Evolutionary conservation across 169 alveolate species (phyloP), one percentile per base, ranked within the genome.

Genomic region (Babesia bovis): DNA sequence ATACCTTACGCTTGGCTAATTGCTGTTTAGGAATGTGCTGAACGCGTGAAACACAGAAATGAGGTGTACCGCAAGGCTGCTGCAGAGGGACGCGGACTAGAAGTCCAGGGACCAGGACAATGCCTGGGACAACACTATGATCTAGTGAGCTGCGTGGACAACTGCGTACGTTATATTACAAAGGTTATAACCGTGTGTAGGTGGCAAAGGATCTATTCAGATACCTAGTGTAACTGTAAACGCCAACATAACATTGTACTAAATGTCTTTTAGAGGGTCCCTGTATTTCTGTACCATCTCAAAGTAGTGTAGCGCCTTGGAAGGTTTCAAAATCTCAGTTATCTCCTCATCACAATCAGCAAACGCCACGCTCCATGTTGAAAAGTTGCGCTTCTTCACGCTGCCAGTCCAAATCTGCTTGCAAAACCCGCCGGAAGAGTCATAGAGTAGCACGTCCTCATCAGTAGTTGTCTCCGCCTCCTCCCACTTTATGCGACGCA

Each of bases 351-450:
- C 87, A 52, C 87, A 69, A 19, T 79, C 83, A 17, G 69, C 82
- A n/a, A 49, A 61, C 21, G 75, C 47, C 15, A 88, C 87, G 32
- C 82, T 88, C 93, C 93, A 88, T 57, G 83, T 82, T 21, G 70
- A 66, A 38, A 88, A 88, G 71, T 79, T 88, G 66, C 88, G 85
- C 40, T 71, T 59, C 70, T 81, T 88, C 17, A 82, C 89, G 83
- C 83, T 74, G 0, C 93, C 93, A 19, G 70, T 76, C 93, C 93
- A 88, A n/a, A 88, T 72, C 67, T 82, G 89, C 50, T 73, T 51
- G 94, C 93, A 85, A 90, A 93, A 69, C 73, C 74, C 33, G 61
- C 52, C 51, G 9, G 23, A 25, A 15, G 63, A 45, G 17, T 44
- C 26, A 5, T 0, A 44, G 0, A 30, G 19, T 21, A 49, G 49